These are phyloP conservation scores for Clonostachys rhizophaga DNA, from an alignment of 2,329 filamentous ascomycete genomes.

Conservation along the genomic window DNA sequence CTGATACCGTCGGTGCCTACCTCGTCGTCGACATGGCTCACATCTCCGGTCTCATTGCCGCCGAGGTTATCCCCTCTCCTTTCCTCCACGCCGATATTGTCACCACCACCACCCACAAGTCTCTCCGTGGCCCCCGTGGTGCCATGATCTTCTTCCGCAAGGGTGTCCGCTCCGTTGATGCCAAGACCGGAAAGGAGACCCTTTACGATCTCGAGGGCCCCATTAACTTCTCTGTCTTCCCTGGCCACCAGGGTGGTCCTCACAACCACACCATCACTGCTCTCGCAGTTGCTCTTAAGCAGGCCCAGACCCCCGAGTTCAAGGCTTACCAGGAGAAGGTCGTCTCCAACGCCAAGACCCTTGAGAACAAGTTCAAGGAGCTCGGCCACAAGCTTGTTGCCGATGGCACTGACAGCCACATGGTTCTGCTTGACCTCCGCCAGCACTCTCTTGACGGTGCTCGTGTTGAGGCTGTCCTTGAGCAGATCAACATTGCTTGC, in stretches of 20 bases:
- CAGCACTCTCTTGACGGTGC: conserved; percentile 84
- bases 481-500: conserved; percentile 98
- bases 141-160: conserved; percentile 99
- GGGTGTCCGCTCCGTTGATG: conserved; percentile 83
- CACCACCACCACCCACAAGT: conserved; percentile 99
- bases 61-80: conserved; percentile 87
- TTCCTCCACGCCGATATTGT: conserved; percentile 94
- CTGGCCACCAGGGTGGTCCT: conserved; percentile 94
- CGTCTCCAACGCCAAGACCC: conserved; percentile 85
- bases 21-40: conserved; percentile 98
- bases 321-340: conserved; percentile 92
- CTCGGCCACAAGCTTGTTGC: conserved; percentile 93
- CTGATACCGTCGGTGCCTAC: conserved; percentile 90
- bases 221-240: conserved; percentile 99
- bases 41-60: conserved; percentile 93
- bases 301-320: conserved; percentile 88
- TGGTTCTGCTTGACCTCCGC: conserved; percentile 93
- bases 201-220: conserved; percentile 91
- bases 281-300: conserved; percentile 89
- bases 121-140: conserved; percentile 90
- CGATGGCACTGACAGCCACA: conserved; percentile 95
- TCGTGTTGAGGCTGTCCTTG: conserved; percentile 90
- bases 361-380: conserved; percentile 78
- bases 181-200: conserved; percentile 85
- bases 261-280: conserved; percentile 99